Evolutionary conservation across 805 yeast genomes (phyloP).

Genomic region (Wickerhamiella slavikovae): DNA sequence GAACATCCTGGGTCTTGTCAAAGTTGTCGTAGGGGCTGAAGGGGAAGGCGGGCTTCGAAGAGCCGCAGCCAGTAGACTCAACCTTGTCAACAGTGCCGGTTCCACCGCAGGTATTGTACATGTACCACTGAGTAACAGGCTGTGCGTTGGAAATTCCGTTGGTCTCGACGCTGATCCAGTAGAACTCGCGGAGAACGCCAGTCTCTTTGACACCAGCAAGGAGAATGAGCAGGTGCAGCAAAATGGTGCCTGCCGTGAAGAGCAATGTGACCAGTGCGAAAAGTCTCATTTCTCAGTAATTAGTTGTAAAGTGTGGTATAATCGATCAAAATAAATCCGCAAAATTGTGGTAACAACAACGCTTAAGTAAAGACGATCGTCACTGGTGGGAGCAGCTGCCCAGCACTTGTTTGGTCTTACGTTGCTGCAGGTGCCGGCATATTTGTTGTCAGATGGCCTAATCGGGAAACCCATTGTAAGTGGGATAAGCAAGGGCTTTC

Average conservation of each 20-base stretch:
- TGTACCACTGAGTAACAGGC: constrained; percentile 54
- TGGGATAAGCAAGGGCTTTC: too few relatives aligned
- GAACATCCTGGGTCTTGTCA: constrained; percentile 30
- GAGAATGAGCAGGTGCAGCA: constrained; percentile 39
- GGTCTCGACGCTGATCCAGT: constrained; percentile 68
- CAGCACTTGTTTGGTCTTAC: too few relatives aligned
- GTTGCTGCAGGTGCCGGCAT: not conserved
- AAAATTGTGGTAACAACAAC: too few relatives aligned
- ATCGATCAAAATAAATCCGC: too few relatives aligned
- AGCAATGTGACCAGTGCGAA: constrained; percentile 13
- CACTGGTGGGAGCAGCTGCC: too few relatives aligned
- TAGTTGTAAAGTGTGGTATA: too few relatives aligned
- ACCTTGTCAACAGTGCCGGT: constrained; percentile 27
- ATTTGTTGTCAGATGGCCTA: not conserved
- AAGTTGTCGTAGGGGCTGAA: constrained; percentile 69
- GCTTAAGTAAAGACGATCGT: too few relatives aligned
- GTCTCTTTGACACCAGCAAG: constrained; percentile 39
- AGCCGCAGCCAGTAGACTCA: constrained; percentile 28
- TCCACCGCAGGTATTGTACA: constrained; percentile 41
- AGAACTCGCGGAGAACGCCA: constrained; percentile 41
- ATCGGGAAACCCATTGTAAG: too few relatives aligned
- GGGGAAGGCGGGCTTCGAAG: constrained; percentile 54
- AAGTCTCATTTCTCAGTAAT: constrained; percentile 8
- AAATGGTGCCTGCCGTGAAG: constrained; percentile 25
- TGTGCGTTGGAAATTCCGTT: constrained; percentile 24